Conservation (phyloP, 2,329 filamentous ascomycete genomes). For the Coleophoma cylindrospora region DNA sequence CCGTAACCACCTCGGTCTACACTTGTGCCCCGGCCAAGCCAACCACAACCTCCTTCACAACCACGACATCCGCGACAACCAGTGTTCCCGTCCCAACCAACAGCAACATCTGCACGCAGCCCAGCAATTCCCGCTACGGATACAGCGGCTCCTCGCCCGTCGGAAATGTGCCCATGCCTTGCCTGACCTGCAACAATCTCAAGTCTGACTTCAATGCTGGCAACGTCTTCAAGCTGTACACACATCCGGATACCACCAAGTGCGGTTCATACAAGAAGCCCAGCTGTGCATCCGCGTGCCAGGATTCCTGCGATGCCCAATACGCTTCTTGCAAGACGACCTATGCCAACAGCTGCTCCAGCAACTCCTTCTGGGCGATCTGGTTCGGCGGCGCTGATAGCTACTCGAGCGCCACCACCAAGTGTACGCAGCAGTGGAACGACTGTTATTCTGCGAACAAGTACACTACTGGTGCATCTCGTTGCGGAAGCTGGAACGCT, state of each 20-base stretch:
- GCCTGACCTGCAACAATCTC: conserved; percentile 50
- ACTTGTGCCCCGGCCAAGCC: conserved; percentile 20
- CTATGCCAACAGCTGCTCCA: conserved; percentile 44
- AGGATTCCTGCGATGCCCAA: conserved; percentile 48
- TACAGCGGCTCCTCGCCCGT: conserved; percentile 62
- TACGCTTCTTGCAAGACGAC: conserved; percentile 40
- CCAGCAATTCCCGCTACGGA: conserved; percentile 51
- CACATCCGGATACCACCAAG: conserved; percentile 31
- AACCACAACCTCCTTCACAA: conserved; percentile 23
- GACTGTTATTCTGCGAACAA: conserved; percentile 42
- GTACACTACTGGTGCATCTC: conserved; percentile 28
- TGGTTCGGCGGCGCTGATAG: conserved; percentile 15
- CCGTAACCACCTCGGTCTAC: conserved; percentile 29
- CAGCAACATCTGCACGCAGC: conserved; percentile 43
- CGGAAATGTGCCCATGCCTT: conserved; percentile 45
- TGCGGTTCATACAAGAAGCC: conserved; percentile 39
- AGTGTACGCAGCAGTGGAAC: conserved; percentile 43
- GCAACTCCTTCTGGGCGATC: conserved; percentile 9
- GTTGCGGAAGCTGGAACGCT: conserved; percentile 32
- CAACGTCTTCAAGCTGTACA: conserved; percentile 50
- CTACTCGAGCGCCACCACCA: conserved; percentile 27
- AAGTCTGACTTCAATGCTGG: conserved; percentile 31
- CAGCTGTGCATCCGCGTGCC: conserved; percentile 36
- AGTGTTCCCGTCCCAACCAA: conserved; percentile 41
- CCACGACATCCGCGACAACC: conserved; percentile 23